A percentile compares a stretch with the other conserved stretches of the same genome.
phyloP scores from a whole-genome alignment of 345 rosid species.

The Lepidium africanum region DNA sequence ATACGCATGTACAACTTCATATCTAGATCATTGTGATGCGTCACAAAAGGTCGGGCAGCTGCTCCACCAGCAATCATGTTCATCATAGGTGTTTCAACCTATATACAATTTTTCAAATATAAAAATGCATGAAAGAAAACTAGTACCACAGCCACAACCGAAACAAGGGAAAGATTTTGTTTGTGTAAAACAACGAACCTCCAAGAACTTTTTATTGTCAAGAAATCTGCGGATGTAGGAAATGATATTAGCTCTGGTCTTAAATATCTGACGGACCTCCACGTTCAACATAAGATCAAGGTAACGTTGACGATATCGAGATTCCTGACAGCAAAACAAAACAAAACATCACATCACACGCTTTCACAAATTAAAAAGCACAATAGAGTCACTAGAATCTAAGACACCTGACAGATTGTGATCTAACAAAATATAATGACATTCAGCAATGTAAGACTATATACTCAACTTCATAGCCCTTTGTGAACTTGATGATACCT shows the following conservation, averaged over 20 bases:
- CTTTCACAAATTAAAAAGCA: neutral
- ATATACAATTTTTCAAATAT: neutral
- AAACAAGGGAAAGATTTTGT: neutral
- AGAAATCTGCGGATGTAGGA: constrained; percentile 61
- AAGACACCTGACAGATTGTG: neutral
- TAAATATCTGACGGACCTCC: constrained; percentile 73
- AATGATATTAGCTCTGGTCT: constrained; percentile 58
- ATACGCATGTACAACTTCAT: constrained; percentile 91
- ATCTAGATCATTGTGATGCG: constrained; percentile 87
- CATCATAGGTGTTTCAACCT: constrained; percentile 99
- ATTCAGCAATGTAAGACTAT: neutral
- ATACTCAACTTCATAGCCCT: neutral
- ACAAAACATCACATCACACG: neutral
- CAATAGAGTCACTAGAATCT: neutral
- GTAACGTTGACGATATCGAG: constrained; percentile 87
- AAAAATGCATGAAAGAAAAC: neutral
- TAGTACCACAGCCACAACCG: neutral
- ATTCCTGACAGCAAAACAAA: constrained; percentile 45
- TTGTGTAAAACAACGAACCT: constrained; percentile 36
- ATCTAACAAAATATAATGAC: neutral
- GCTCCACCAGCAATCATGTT: constrained; percentile 99
- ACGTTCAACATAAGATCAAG: constrained; percentile 77
- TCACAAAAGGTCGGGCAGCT: constrained; percentile 91
- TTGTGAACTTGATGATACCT: constrained; percentile 38
- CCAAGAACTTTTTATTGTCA: constrained; percentile 60